Percentiles rank a stretch among this genome's conserved stretches.
Conservation (phyloP, 2,329 filamentous ascomycete genomes). For the Chrysosporium queenslandicum region DNA sequence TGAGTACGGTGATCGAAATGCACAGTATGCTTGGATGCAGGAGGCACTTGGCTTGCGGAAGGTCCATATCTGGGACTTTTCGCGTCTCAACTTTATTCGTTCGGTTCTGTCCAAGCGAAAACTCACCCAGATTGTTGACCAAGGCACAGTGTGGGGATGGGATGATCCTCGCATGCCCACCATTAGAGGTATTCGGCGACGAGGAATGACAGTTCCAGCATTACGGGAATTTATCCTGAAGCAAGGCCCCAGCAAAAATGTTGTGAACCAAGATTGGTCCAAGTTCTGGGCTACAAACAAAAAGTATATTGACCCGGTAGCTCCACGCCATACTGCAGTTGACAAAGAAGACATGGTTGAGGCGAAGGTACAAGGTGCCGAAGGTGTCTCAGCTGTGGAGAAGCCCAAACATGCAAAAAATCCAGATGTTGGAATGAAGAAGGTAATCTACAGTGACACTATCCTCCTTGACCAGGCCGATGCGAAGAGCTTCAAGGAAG, state of each 20-base stretch:
- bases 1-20: conserved; percentile 47
- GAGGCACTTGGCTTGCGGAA: conserved; percentile 38
- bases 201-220: conserved; percentile 23
- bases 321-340: conserved; percentile 26
- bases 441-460: conserved; percentile 24
- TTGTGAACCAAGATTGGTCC: conserved; percentile 36
- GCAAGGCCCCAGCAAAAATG: conserved; percentile 33
- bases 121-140: conserved; percentile 42
- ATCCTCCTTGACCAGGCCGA: conserved; percentile 28
- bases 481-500: conserved; percentile 24
- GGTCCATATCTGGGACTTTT: conserved; percentile 44
- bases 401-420: conserved; percentile 29
- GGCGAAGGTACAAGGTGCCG: conserved; percentile 43
- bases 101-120: conserved; percentile 44
- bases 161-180: conserved; percentile 45
- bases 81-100: conserved; percentile 44
- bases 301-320: conserved; percentile 59
- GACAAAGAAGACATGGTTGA: conserved; percentile 21
- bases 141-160: conserved; percentile 43
- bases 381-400: conserved; percentile 42
- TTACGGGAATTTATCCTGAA: conserved; percentile 34
- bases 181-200: conserved; percentile 41
- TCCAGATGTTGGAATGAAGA: conserved; percentile 25
- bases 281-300: conserved; percentile 49
- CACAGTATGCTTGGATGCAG: conserved; percentile 44